Evolutionary conservation across 2,329 filamentous ascomycete species (phyloP).

Genomic region (Nakataea oryzae): DNA sequence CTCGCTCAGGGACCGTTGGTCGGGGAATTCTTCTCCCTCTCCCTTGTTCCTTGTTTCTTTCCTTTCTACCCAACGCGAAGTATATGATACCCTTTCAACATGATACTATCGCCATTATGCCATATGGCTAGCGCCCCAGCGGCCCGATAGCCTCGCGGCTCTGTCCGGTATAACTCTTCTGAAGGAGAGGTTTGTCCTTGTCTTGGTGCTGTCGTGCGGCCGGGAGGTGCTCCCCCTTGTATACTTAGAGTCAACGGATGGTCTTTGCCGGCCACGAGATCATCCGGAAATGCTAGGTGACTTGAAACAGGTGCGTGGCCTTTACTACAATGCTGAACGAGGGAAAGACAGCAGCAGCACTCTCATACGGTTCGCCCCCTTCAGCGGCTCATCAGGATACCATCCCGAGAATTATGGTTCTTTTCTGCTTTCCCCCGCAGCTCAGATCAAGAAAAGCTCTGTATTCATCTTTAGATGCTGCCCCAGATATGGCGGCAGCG

Average conservation of each 20-base stretch:
- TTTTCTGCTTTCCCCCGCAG: neutral
- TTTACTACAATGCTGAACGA: neutral
- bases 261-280: neutral
- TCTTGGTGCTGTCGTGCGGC: too few relatives aligned
- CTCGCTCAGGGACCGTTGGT: neutral
- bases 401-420: neutral
- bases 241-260: too few relatives aligned
- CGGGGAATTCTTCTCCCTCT: neutral
- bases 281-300: neutral
- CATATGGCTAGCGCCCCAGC: too few relatives aligned
- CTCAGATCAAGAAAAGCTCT: neutral
- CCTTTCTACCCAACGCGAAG: conserved; percentile 10
- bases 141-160: too few relatives aligned
- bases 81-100: conserved; percentile 16
- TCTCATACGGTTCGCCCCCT: neutral
- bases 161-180: too few relatives aligned
- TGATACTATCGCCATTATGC: conserved; percentile 15
- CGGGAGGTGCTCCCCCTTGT: too few relatives aligned
- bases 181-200: too few relatives aligned
- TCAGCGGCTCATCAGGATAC: too few relatives aligned
- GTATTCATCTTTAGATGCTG: neutral
- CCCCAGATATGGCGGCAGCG: neutral
- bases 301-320: neutral
- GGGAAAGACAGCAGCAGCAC: neutral
- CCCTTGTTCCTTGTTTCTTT: neutral